Conservation (phyloP, 2,329 filamentous ascomycete species). For the Hymenoscyphus linearis region DNA sequence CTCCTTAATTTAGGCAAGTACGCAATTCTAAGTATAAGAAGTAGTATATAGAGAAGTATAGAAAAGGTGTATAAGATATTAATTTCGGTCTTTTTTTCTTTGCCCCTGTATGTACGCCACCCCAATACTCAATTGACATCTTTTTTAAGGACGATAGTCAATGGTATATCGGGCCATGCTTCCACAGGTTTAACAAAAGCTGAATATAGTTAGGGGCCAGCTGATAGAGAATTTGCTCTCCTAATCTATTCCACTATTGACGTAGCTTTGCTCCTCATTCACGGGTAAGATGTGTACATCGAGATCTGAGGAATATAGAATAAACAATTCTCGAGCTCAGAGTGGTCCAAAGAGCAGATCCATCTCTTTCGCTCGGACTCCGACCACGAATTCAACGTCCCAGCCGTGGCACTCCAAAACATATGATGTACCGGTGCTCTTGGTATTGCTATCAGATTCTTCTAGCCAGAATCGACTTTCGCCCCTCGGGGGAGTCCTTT, state of each 20-base stretch:
- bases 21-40: too few species aligned
- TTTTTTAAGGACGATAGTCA: too few species aligned
- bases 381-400: not conserved
- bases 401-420: not conserved
- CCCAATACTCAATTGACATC: too few species aligned
- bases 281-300: not conserved
- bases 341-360: not conserved
- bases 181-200: too few species aligned
- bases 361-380: constrained; percentile 2
- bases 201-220: too few species aligned
- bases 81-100: too few species aligned
- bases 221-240: too few species aligned
- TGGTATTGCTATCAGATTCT: not conserved
- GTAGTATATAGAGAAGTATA: too few species aligned
- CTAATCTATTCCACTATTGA: not conserved
- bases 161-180: too few species aligned
- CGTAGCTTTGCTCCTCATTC: not conserved
- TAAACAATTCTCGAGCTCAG: not conserved
- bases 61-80: too few species aligned
- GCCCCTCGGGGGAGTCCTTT: not conserved
- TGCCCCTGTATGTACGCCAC: too few species aligned
- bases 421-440: not conserved
- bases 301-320: not conserved
- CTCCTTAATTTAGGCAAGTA: too few species aligned
- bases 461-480: not conserved